These are phyloP conservation scores for Trichophyton schoenleinii DNA, from an alignment of 2,329 filamentous ascomycete species.

Conservation along the genomic window DNA sequence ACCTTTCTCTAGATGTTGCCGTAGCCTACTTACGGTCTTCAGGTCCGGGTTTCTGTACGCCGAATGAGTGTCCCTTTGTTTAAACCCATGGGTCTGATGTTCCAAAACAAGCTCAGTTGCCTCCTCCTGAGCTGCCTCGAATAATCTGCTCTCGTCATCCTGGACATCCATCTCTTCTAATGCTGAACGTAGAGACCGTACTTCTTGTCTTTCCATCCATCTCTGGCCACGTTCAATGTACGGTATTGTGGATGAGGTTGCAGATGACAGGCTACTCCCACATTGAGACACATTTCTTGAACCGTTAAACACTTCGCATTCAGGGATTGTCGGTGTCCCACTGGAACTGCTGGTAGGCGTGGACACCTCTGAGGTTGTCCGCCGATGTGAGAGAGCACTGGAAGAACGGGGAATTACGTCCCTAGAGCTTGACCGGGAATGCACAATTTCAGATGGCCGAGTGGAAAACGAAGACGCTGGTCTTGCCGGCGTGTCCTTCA, in stretches of 20 bases:
- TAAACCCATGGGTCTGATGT: slow-evolving; percentile 43
- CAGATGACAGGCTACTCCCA: not conserved
- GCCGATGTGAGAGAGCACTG: slow-evolving; percentile 32
- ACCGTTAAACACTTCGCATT: slow-evolving; percentile 11
- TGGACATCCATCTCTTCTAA: slow-evolving; percentile 47
- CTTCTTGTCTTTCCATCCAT: slow-evolving; percentile 48
- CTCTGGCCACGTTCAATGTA: slow-evolving; percentile 45
- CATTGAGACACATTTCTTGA: slow-evolving; percentile 28
- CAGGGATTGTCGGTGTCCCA: slow-evolving; percentile 5
- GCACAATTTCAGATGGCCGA: slow-evolving; percentile 14
- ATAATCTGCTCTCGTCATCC: slow-evolving; percentile 41
- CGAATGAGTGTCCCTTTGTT: slow-evolving; percentile 37
- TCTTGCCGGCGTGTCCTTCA: slow-evolving; percentile 27
- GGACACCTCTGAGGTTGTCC: slow-evolving; percentile 20
- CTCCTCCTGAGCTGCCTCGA: slow-evolving; percentile 48
- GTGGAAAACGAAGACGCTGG: slow-evolving; percentile 33
- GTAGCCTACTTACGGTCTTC: slow-evolving; percentile 21
- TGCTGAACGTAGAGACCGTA: slow-evolving; percentile 42
- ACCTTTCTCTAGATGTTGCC: slow-evolving; percentile 33
- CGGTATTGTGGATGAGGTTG: slow-evolving; percentile 22
- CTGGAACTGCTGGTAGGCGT: slow-evolving; percentile 12
- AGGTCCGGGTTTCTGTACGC: slow-evolving; percentile 36
- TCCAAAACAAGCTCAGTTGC: slow-evolving; percentile 53
- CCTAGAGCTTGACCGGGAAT: slow-evolving; percentile 13
- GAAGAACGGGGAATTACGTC: slow-evolving; percentile 25